Evolutionary conservation across 768 basidiomycete species (phyloP).

Genomic region (Russula sp.): DNA sequence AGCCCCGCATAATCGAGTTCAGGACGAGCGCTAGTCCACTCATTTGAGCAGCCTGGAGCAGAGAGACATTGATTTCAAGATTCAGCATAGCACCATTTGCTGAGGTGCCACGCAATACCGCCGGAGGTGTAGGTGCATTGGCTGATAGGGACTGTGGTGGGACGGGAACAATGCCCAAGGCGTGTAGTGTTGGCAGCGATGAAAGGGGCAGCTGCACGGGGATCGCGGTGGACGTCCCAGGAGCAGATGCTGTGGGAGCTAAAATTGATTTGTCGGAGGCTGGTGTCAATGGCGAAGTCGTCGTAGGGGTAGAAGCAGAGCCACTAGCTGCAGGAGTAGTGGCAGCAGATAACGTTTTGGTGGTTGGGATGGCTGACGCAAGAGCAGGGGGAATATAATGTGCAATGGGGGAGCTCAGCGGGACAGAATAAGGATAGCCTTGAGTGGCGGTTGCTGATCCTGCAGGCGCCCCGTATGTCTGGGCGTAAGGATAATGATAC

Average conservation of each 20-base stretch:
- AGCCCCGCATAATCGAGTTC: slow-evolving; percentile 56
- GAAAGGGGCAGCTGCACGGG: slow-evolving; percentile 68
- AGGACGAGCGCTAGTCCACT: slow-evolving; percentile 64
- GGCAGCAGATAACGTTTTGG: slow-evolving; percentile 17
- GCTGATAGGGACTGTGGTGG: slow-evolving; percentile 42
- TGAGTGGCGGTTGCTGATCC: slow-evolving; percentile 1
- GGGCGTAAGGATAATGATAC: slow-evolving; percentile 55
- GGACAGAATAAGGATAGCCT: slow-evolving; percentile 21
- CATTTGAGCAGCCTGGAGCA: slow-evolving; percentile 70
- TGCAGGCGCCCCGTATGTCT: slow-evolving; percentile 37
- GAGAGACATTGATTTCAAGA: slow-evolving; percentile 71
- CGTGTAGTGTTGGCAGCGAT: slow-evolving; percentile 49
- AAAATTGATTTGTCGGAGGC: slow-evolving; percentile 29
- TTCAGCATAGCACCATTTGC: slow-evolving; percentile 65
- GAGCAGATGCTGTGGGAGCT: neutral
- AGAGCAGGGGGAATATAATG: slow-evolving; percentile 27
- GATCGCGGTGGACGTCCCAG: slow-evolving; percentile 26
- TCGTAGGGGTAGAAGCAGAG: neutral
- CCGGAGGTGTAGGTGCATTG: slow-evolving; percentile 57
- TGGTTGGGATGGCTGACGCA: slow-evolving; percentile 23
- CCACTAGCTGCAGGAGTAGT: slow-evolving; percentile 6
- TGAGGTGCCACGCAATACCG: slow-evolving; percentile 65
- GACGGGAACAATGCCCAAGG: slow-evolving; percentile 67
- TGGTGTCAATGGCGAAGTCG: slow-evolving; percentile 27
- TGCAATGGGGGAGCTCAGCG: slow-evolving; percentile 28